A percentile compares a stretch with the other conserved stretches of the same genome.
phyloP scores from a whole-genome alignment of 176 grass and related monocot species.

The Melocanna baccifera region DNA sequence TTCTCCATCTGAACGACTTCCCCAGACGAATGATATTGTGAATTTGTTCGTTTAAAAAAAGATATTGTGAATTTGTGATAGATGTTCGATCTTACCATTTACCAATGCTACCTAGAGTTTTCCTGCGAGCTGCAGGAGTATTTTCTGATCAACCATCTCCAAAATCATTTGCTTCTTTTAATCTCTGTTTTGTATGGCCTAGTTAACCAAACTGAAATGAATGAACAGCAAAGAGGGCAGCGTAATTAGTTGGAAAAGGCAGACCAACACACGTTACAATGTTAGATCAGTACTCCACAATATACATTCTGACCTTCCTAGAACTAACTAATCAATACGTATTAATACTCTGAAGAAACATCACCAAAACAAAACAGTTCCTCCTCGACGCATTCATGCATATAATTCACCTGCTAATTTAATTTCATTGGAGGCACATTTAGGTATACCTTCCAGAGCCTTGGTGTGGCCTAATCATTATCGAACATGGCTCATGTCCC shows the following conservation, averaged over 20 bases:
- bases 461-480: conserved; percentile 55
- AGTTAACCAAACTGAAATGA: background rate
- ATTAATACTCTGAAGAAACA: background rate
- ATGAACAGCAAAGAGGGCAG: background rate
- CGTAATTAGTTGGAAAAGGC: background rate
- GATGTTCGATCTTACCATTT: background rate
- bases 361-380: background rate
- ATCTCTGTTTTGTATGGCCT: background rate
- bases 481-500: conserved; percentile 58
- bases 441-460: conserved; percentile 58
- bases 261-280: background rate
- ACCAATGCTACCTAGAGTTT: background rate
- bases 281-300: background rate
- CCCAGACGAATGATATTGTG: background rate
- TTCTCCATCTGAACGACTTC: background rate
- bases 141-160: background rate
- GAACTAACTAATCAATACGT: background rate
- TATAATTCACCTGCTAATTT: conserved; percentile 25
- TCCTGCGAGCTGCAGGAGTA: background rate
- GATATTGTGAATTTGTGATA: background rate
- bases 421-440: conserved; percentile 11
- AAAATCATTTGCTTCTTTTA: background rate
- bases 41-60: too few relatives aligned
- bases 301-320: background rate
- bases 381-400: background rate